Conservation (phyloP, 2,329 filamentous ascomycete genomes). For the Talaromyces marneffei region DNA sequence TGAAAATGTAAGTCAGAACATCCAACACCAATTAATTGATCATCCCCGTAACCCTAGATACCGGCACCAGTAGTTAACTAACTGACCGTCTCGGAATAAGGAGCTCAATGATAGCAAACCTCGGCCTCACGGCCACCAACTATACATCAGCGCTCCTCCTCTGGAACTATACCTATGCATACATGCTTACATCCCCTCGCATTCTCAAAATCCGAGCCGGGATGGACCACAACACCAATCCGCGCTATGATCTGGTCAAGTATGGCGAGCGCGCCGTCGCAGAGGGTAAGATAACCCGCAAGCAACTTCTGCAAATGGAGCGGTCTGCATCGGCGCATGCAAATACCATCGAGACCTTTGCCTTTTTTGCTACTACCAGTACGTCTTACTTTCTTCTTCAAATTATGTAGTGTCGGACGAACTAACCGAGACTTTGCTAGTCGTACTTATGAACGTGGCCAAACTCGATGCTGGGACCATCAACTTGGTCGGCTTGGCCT, state of each 20-base stretch:
- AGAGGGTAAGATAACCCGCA: slow-evolving; percentile 41
- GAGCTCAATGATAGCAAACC: not conserved
- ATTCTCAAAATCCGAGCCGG: slow-evolving; percentile 38
- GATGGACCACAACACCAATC: slow-evolving; percentile 45
- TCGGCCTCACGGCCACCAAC: slow-evolving; percentile 7
- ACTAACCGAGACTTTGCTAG: too few relatives aligned
- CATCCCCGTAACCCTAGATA: too few relatives aligned
- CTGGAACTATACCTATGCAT: slow-evolving; percentile 32
- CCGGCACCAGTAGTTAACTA: too few relatives aligned
- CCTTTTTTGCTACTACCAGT: slow-evolving; percentile 34
- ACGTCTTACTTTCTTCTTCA: slow-evolving; percentile 10
- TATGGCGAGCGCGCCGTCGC: slow-evolving; percentile 41
- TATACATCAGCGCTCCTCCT: slow-evolving; percentile 1
- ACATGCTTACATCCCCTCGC: slow-evolving; percentile 41
- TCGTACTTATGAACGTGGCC: slow-evolving; percentile 31
- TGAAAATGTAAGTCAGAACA: not conserved
- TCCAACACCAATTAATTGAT: too few relatives aligned
- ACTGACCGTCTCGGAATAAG: not conserved
- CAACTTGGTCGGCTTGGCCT: slow-evolving; percentile 34
- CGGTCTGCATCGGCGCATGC: slow-evolving; percentile 44
- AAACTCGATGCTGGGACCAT: slow-evolving; percentile 31
- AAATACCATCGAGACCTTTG: slow-evolving; percentile 41
- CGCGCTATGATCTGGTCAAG: slow-evolving; percentile 43
- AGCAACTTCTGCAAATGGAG: slow-evolving; percentile 39
- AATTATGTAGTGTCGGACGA: too few relatives aligned